A percentile compares a stretch with the other conserved stretches of the same genome.
Conservation (phyloP, 306 rosid species). For the Prunus dulcis region DNA sequence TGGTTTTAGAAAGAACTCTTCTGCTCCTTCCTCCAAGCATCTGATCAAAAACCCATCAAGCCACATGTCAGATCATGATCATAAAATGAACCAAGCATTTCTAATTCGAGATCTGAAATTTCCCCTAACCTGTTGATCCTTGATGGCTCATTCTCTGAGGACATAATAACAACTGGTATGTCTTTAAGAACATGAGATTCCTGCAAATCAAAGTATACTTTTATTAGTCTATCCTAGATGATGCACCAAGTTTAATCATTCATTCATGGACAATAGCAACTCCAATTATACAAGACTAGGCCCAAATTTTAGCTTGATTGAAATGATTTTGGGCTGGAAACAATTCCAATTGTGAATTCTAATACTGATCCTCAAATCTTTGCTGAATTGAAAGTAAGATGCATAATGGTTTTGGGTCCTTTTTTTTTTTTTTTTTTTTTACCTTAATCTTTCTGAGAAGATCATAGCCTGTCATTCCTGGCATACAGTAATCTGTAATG, state of each 20-base stretch:
- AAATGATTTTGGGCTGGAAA: not conserved
- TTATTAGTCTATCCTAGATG: not conserved
- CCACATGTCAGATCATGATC: not conserved
- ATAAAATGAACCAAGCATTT: not conserved
- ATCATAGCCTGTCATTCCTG: constrained; percentile 93
- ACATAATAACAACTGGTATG: constrained; percentile 91
- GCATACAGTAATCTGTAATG: constrained; percentile 91
- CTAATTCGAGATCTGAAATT: not conserved
- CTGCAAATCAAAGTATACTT: constrained; percentile 38
- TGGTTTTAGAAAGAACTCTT: constrained; percentile 78
- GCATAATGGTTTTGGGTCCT: not conserved
- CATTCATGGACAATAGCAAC: not conserved
- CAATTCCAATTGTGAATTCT: not conserved
- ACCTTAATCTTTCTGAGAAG: constrained; percentile 78
- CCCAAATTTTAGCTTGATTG: not conserved
- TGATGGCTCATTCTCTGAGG: constrained; percentile 84
- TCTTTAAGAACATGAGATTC: constrained; percentile 75
- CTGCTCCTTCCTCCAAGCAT: constrained; percentile 91
- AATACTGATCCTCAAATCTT: not conserved
- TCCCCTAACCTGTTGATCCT: constrained; percentile 69
- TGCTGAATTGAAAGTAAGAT: not conserved
- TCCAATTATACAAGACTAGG: not conserved
- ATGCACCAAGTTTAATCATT: not conserved
- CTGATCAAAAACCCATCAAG: constrained; percentile 28
- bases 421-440: constrained; percentile 4